phyloP scores from a whole-genome alignment of 2,329 filamentous ascomycete genomes.

The Cercospora janseana region DNA sequence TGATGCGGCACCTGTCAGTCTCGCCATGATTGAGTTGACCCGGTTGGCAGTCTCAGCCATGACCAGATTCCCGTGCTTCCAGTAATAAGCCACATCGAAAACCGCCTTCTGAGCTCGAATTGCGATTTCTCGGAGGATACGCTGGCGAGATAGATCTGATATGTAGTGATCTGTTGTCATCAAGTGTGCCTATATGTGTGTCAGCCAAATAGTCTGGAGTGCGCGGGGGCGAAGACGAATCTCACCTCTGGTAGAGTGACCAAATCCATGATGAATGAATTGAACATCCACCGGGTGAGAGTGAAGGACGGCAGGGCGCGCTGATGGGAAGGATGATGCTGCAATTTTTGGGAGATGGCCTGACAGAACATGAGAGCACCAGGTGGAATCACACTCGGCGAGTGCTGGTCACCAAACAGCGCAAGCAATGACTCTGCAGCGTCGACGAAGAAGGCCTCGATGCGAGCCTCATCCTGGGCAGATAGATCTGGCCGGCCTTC shows the following conservation, averaged over 20 bases:
- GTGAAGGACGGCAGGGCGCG: conserved; percentile 74
- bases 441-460: conserved; percentile 83
- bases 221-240: background rate
- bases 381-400: conserved; percentile 79
- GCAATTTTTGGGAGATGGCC: conserved; percentile 70
- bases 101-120: conserved; percentile 76
- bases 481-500: conserved; percentile 67
- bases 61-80: conserved; percentile 63
- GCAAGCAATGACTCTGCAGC: conserved; percentile 80
- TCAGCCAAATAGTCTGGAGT: conserved; percentile 33
- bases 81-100: conserved; percentile 68
- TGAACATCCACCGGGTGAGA: conserved; percentile 88
- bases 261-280: conserved; percentile 77
- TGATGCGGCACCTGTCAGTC: background rate
- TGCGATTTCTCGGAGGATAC: conserved; percentile 69
- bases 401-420: conserved; percentile 74
- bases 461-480: conserved; percentile 74
- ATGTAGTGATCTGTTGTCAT: conserved; percentile 87
- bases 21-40: conserved; percentile 66
- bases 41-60: conserved; percentile 63
- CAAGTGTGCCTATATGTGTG: conserved; percentile 51
- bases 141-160: conserved; percentile 83
- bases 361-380: conserved; percentile 81
- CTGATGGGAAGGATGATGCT: conserved; percentile 66
- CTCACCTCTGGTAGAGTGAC: conserved; percentile 83